Base-by-base conservation (phyloP, 805 yeast genomes). In the Lipomyces chichibuensis region DNA sequence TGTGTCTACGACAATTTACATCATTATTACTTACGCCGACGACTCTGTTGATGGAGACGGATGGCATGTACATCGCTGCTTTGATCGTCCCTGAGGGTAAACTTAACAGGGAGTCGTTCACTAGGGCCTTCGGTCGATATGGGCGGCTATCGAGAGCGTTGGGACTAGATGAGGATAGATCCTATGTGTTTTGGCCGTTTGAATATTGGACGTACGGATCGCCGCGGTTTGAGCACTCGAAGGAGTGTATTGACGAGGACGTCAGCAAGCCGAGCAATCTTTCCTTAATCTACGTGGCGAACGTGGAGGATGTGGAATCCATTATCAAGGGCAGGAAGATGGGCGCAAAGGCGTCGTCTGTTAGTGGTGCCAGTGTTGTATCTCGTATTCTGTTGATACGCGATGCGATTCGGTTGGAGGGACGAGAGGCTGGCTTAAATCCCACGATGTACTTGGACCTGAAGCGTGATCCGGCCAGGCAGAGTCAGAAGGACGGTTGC, bases 1-100 rank as follows among this genome's bases (percentile, higher is more conserved):
- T 94, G 32, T 82, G 90, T 55, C 62, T 88, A 59, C 83, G 83
- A 66, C 97, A 91, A 75, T 66, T 63, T 52, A 71, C 76, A 3
- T 80, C 83, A 13, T 60, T 80, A 33, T 64, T 80, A 5, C 65
- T 66, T 35, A 73, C 79, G 4, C 75, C 78, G 4, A 68, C 71
- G n/a, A 63, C 67, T n/a, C 62, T 39, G 8, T 27, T 77, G 6
- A 60, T 76, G 11, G 63, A 53, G 2, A 76, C 77, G 6, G 33
- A 32, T 1, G 65, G 70, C 32, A 62, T 75, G 37, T 77, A 70
- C 58, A 67, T 80, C 8, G 39, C 62, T 14, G 66, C 69, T 11
- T 58, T 80, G 11, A 71, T 77, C 4, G 69, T 76, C 6, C 81
- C 81, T 8, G 63, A 49, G 8, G 43, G 49, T 13, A 67, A 59